Base-by-base conservation (phyloP, 768 basidiomycete species). In the Rhodotorula taiwanensis region DNA sequence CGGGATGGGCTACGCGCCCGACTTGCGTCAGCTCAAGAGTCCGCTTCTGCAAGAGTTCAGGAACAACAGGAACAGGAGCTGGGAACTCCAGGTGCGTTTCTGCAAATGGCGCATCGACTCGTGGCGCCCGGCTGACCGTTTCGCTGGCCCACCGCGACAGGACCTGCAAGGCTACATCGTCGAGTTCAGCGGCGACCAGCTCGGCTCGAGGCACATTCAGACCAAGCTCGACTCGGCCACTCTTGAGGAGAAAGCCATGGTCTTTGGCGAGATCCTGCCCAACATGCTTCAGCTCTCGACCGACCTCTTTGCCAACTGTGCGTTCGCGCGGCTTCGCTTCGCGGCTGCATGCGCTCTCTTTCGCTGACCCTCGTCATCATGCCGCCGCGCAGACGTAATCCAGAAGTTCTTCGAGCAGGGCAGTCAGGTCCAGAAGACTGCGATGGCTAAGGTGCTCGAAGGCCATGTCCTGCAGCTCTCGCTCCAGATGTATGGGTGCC, bases 201-300 rank as follows among this genome's bases (percentile, higher is more conserved):
- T 93, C 67, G 94, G 92, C n/a, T 95, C 92, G n/a, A 84, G 94
- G 14, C 91, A 97, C 76, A 92, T 99, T 64, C 94, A 98, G 74
- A 84, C 87, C 71, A 86, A 87, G 72, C 79, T 97, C 45, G 85
- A 88, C 74, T 78, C 77, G 4, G 86, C 89, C 9, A 80, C 83
- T n/a, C 79, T 80, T 43, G 89, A 89, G 62, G 90, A 91, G 72
- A 86, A 84, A 74, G 83, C 87, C 27, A 75, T 79, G 39, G 80
- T 94, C 42, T 95, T 91, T 66, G 84, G 87, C 52, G 94, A 98
- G 77, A 88, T 97, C 70, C 81, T 88, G 27, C 89, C 90, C 28
- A 83, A 86, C 72, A 80, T 84, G 7, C 75, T 91, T 51, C 82
- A 84, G 56, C 80, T 97, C 57, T 86, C 92, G 64, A 86, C 86